These are phyloP conservation scores for Arthrobotrys sphaeroides DNA, from an alignment of 2,329 filamentous ascomycete species.

Conservation along the genomic window DNA sequence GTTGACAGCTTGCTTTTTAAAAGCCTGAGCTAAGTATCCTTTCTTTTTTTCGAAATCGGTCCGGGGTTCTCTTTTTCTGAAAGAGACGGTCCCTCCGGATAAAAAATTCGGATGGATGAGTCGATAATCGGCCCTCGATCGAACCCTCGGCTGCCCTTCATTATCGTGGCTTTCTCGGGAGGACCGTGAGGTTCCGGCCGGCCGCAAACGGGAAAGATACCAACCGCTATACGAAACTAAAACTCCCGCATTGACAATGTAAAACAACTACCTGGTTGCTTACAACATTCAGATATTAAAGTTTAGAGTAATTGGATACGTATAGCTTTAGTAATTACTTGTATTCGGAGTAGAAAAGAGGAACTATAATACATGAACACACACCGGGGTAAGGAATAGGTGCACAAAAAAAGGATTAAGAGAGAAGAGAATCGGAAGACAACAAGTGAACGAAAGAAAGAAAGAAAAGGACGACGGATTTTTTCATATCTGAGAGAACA, in stretches of 20 bases:
- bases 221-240: background rate
- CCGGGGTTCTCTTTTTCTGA: background rate
- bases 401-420: background rate
- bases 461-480: background rate
- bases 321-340: slow-evolving; percentile 14
- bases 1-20: background rate
- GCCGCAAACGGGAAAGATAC: background rate
- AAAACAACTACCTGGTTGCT: background rate
- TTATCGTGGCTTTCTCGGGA: slow-evolving; percentile 1
- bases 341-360: slow-evolving; percentile 22
- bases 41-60: slow-evolving; percentile 2
- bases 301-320: background rate
- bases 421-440: background rate
- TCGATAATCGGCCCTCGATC: slow-evolving; percentile 11
- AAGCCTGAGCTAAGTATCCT: background rate
- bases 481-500: slow-evolving; percentile 9
- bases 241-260: no score
- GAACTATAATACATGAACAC: slow-evolving; percentile 45
- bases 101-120: slow-evolving; percentile 11
- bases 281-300: no score
- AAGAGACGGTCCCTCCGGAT: background rate
- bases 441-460: background rate
- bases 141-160: background rate
- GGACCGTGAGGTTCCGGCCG: slow-evolving; percentile 4
- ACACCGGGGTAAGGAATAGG: slow-evolving; percentile 15